Conservation (phyloP, 2,329 filamentous ascomycete genomes). For the Penicillium sp. region DNA sequence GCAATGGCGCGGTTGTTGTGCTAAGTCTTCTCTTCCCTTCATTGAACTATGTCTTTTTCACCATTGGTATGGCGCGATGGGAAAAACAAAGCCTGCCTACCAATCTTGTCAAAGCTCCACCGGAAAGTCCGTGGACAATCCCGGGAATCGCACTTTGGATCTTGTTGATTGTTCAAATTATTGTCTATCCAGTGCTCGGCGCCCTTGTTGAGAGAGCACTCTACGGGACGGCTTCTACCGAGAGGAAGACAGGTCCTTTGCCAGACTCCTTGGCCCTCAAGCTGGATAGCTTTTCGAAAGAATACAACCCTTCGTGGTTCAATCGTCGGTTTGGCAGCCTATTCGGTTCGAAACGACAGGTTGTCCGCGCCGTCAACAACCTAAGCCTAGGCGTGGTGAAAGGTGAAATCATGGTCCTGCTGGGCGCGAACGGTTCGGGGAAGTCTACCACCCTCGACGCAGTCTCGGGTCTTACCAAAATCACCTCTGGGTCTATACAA, state of each 20-base stretch:
- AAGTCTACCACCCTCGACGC: conserved; percentile 87
- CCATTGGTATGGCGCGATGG: conserved; percentile 68
- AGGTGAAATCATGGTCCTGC: conserved; percentile 77
- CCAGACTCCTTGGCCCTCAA: conserved; percentile 55
- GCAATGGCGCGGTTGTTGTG: conserved; percentile 59
- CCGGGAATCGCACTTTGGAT: conserved; percentile 72
- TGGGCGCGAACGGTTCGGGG: conserved; percentile 84
- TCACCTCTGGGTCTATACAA: conserved; percentile 69
- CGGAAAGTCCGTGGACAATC: conserved; percentile 60
- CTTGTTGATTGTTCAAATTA: conserved; percentile 69
- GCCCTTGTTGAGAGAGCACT: conserved; percentile 66
- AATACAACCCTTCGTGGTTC: conserved; percentile 63
- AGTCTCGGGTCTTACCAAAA: conserved; percentile 72
- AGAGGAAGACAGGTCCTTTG: conserved; percentile 41
- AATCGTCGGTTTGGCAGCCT: conserved; percentile 43
- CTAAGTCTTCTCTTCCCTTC: conserved; percentile 75
- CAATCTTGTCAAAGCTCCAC: conserved; percentile 57
- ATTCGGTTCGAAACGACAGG: conserved; percentile 50
- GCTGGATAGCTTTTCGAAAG: conserved; percentile 68
- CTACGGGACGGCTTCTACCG: conserved; percentile 66
- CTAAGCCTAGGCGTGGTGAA: conserved; percentile 64
- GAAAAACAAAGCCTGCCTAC: conserved; percentile 57
- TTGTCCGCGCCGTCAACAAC: conserved; percentile 71
- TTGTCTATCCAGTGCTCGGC: conserved; percentile 70
- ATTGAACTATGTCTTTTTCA: conserved; percentile 81